phyloP scores from a whole-genome alignment of 2,329 filamentous ascomycete genomes.

The Trichophyton mentagrophytes region DNA sequence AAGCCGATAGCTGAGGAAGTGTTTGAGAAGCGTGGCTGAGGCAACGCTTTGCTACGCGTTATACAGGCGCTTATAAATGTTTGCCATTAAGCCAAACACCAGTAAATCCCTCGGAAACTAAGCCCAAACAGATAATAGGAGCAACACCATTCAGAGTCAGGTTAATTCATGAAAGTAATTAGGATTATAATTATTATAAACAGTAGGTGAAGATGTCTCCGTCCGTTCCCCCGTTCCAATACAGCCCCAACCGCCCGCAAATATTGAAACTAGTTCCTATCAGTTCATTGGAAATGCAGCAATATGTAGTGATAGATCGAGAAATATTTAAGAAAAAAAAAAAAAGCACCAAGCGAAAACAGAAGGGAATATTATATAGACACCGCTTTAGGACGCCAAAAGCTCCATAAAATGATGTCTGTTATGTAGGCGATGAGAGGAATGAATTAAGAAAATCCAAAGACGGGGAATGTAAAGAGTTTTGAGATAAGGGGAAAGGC shows the following conservation, averaged over 20 bases:
- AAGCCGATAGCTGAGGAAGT: neutral
- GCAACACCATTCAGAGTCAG: neutral
- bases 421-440: constrained; percentile 7
- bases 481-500: constrained; percentile 7
- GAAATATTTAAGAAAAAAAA: neutral
- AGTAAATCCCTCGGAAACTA: neutral
- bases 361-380: neutral
- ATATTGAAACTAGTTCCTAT: constrained; percentile 1
- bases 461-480: neutral
- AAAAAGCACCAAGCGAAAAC: neutral
- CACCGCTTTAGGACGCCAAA: constrained; percentile 10
- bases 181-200: neutral
- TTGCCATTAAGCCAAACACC: neutral
- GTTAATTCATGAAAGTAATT: neutral
- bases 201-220: neutral
- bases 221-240: neutral
- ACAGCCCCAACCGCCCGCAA: neutral
- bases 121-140: neutral
- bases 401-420: neutral
- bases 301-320: neutral
- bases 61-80: neutral
- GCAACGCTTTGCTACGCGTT: neutral
- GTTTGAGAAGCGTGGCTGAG: neutral
- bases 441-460: constrained; percentile 9
- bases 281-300: neutral